These are phyloP conservation scores for Microbotryomycetes sp. DNA, from an alignment of 1,284 basidiomycete genomes.

Conservation along the genomic window DNA sequence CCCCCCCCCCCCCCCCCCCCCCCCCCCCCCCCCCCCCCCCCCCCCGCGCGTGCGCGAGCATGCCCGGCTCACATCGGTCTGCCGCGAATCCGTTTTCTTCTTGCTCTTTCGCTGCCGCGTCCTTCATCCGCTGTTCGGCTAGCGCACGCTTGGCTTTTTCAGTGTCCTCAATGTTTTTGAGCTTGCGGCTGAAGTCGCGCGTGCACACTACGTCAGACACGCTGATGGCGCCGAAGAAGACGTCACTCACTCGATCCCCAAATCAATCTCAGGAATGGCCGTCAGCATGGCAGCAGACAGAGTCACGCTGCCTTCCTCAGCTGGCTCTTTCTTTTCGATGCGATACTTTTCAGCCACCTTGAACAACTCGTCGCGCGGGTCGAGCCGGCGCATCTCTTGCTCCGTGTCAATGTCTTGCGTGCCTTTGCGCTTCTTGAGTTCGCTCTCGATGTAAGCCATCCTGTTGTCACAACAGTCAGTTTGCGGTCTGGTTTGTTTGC, in stretches of 20 bases:
- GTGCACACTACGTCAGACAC: not conserved
- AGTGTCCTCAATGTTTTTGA: slow-evolving; percentile 93
- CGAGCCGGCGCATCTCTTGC: slow-evolving; percentile 42
- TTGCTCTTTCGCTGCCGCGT: slow-evolving; percentile 45
- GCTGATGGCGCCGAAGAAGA: not conserved
- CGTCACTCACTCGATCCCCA: slow-evolving; percentile 85
- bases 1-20: no score
- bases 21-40: no score
- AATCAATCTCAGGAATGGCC: slow-evolving; percentile 87
- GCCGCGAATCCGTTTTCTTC: slow-evolving; percentile 66
- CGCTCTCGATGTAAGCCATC: slow-evolving; percentile 97
- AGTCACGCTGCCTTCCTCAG: slow-evolving; percentile 81
- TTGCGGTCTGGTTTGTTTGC: no score
- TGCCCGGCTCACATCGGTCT: slow-evolving; percentile 61
- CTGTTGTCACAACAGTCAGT: slow-evolving; percentile 49
- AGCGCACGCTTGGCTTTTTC: slow-evolving; percentile 86
- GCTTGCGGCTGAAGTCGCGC: slow-evolving; percentile 55
- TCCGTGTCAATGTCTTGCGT: slow-evolving; percentile 46
- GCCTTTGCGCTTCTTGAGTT: slow-evolving; percentile 62
- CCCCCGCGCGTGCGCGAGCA: not conserved
- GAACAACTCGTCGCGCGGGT: slow-evolving; percentile 76
- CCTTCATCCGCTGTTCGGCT: slow-evolving; percentile 58
- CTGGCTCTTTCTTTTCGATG: slow-evolving; percentile 42
- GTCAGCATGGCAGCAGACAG: slow-evolving; percentile 90
- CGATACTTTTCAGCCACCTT: slow-evolving; percentile 61